Percentiles rank a stretch among this genome's conserved stretches.
phyloP scores from a whole-genome alignment of 768 basidiomycete genomes.

The Rhizopogon vulgaris region DNA sequence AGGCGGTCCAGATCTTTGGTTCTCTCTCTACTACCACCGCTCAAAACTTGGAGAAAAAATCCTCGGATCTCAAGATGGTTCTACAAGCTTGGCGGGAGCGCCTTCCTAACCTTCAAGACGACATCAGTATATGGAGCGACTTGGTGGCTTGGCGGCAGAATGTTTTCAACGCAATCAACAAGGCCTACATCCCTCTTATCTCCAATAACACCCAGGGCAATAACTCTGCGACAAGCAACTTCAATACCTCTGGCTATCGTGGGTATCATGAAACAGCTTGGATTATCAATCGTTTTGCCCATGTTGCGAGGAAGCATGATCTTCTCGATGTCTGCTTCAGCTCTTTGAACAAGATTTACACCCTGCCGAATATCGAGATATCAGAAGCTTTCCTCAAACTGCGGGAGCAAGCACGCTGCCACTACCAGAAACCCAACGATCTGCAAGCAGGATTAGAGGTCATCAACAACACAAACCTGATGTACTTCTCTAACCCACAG shows the following conservation, averaged over 20 bases:
- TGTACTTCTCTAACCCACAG: constrained; percentile 91
- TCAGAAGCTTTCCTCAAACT: constrained; percentile 99
- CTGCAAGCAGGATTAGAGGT: constrained; percentile 93
- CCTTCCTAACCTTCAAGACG: constrained; percentile 91
- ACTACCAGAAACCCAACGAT: constrained; percentile 93
- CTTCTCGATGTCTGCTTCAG: constrained; percentile 94
- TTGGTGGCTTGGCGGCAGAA: constrained; percentile 99
- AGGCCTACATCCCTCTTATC: constrained; percentile 91
- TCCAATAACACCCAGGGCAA: constrained; percentile 45
- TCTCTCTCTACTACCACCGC: constrained; percentile 83
- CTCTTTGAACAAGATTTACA: constrained; percentile 95
- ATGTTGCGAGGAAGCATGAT: constrained; percentile 96
- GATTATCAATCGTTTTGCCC: constrained; percentile 99
- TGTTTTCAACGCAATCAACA: constrained; percentile 95
- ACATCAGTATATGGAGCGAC: constrained; percentile 98
- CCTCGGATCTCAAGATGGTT: constrained; percentile 92
- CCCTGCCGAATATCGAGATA: constrained; percentile 98
- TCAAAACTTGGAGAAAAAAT: constrained; percentile 89
- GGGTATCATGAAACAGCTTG: constrained; percentile 99
- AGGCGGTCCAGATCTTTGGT: constrained; percentile 92
- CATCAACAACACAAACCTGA: constrained; percentile 98
- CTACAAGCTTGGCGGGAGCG: constrained; percentile 97
- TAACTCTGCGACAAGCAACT: constrained; percentile 45
- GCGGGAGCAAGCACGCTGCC: constrained; percentile 95
- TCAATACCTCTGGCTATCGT: constrained; percentile 85